Conservation (phyloP, 2,329 filamentous ascomycete genomes). For the Fusarium torreyae region DNA sequence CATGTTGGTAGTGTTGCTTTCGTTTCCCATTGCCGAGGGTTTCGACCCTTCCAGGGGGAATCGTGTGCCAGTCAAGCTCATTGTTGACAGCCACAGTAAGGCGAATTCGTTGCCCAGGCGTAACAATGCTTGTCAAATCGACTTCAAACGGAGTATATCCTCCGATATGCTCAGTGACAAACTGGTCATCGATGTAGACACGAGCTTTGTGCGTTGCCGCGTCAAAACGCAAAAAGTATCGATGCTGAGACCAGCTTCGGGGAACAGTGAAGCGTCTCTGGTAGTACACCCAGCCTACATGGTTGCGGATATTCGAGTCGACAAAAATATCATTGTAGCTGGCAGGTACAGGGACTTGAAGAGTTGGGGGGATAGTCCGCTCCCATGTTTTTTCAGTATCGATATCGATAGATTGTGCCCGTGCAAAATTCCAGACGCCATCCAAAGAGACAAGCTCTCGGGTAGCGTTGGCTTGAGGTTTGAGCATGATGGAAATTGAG, state of each 20-base stretch:
- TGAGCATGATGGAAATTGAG: slow-evolving; percentile 11
- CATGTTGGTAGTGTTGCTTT: slow-evolving; percentile 38
- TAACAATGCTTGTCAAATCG: slow-evolving; percentile 12
- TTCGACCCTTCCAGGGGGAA: slow-evolving; percentile 27
- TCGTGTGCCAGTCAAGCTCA: slow-evolving; percentile 27
- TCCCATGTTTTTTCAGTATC: slow-evolving; percentile 20
- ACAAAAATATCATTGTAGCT: slow-evolving; percentile 39
- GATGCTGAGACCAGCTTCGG: slow-evolving; percentile 5
- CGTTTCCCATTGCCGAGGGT: slow-evolving; percentile 13
- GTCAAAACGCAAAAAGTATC: slow-evolving; percentile 24
- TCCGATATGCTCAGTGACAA: slow-evolving; percentile 29
- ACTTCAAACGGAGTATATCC: slow-evolving; percentile 31
- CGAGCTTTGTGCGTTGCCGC: slow-evolving; percentile 26
- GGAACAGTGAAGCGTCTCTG: slow-evolving; percentile 23
- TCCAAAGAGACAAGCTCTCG: slow-evolving; percentile 32
- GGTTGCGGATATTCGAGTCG: slow-evolving; percentile 17
- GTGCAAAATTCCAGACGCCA: slow-evolving; percentile 34
- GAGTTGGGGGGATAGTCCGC: slow-evolving; percentile 1
- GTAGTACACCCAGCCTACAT: slow-evolving; percentile 37
- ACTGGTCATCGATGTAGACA: slow-evolving; percentile 29
- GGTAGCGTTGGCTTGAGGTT: slow-evolving; percentile 18
- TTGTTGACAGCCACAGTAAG: slow-evolving; percentile 32
- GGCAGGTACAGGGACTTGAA: slow-evolving; percentile 27
- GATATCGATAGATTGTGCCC: slow-evolving; percentile 11
- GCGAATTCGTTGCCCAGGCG: slow-evolving; percentile 14